phyloP scores from a whole-genome alignment of 2,329 filamentous ascomycete genomes.

The Coleophoma crateriformis region DNA sequence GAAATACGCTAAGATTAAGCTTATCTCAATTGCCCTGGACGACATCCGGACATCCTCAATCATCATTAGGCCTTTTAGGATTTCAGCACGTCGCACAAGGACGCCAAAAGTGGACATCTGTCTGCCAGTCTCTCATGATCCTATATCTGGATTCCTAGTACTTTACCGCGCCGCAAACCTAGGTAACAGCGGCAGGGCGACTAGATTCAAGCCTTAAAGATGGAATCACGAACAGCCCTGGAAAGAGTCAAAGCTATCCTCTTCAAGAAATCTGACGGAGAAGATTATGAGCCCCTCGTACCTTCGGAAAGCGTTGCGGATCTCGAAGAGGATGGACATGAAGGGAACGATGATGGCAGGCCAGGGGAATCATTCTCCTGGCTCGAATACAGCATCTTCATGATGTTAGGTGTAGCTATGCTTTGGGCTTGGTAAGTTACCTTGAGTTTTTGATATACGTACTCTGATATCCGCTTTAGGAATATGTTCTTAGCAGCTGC shows the following conservation, averaged over 20 bases:
- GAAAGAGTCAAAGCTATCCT: conserved; percentile 16
- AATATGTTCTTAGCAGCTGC: conserved; percentile 98
- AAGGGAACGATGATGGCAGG: not conserved
- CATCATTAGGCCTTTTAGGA: no score
- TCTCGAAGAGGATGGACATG: conserved; percentile 4
- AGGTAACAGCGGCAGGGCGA: no score
- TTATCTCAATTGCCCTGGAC: no score
- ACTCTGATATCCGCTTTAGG: conserved; percentile 40
- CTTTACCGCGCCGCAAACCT: no score
- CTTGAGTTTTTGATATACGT: not conserved
- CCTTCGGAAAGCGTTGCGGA: conserved; percentile 3
- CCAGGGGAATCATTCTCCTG: conserved; percentile 64
- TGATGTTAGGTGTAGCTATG: conserved; percentile 85
- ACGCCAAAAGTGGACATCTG: no score
- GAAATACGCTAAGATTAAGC: no score
- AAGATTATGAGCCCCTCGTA: conserved; percentile 18
- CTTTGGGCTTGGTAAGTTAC: conserved; percentile 83
- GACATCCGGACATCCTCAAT: no score
- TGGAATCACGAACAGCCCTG: conserved; percentile 3
- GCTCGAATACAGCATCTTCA: conserved; percentile 81
- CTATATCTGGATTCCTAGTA: no score
- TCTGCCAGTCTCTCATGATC: no score
- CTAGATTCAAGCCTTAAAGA: not conserved
- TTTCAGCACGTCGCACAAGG: no score
- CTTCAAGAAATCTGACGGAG: conserved; percentile 13